Evolutionary conservation across 164 flowering plant genomes (phyloP), one percentile per base, ranked within the genome.

Genomic region (Amborella trichopoda): DNA sequence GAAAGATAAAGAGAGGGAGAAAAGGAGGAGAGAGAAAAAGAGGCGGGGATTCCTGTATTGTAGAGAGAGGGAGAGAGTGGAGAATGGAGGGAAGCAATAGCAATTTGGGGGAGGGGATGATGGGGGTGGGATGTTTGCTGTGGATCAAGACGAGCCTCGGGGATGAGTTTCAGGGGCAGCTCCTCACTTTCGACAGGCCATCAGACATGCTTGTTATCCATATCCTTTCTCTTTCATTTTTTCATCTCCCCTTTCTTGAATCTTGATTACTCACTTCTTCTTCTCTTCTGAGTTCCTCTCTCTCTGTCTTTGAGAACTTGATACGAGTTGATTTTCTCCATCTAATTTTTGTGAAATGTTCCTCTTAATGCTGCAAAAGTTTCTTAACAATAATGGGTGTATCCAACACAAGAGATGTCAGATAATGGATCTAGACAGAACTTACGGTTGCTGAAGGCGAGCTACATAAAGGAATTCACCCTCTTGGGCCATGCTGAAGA

Each of bases 131-230:
- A 1, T 77, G 83, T 63, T 23, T 70, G 21, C 78, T 88, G 47
- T 59, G 82, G 32, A 68, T 88, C 65, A 88, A 79, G 55, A 88
- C 94, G 23, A 78, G 82, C 6, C 44, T 82, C 4, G 91, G 88
- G 1, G 99, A 91, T 24, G 86, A 82, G 42, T 78, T 87, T 53
- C 72, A 82, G 56, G 96, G 67, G 9, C 85, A 77, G 50, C 69
- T 87, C 60, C 58, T 91, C 75, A 61, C 94, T 66, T 87, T 70
- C 58, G 96, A 87, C 48, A 70, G 71, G 37, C 65, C 57, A 18
- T 78, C 96, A 69, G 84, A 91, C 78, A 65, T 84, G 48, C 86
- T 87, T 58, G 78, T 81, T 13, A 78, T 87, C 73, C 95, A 88
- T 81, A 83, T 84, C 94, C 96, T 80, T 79, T 28, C 3, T 27